Evolutionary conservation across 2,329 filamentous ascomycete species (phyloP), one percentile per base, ranked within the genome.

Genomic region (Penicillium paneum): DNA sequence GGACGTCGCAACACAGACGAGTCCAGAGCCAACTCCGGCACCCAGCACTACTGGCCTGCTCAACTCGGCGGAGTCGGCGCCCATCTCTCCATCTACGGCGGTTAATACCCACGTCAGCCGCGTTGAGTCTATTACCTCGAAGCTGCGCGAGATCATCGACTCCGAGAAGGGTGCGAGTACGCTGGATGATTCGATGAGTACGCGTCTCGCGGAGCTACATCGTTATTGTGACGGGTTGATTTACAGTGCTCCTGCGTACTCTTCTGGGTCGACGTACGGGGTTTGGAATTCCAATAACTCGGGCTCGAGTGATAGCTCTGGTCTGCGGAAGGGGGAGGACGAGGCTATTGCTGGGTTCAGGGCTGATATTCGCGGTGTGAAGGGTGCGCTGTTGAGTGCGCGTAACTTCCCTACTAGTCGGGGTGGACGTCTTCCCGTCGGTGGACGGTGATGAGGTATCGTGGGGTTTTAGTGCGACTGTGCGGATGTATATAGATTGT

Each of bases 1-100:
- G 31, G 83, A 86, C 62, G 79, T 82, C 55, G 84, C 82, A 47
- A 85, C 83, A 0, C 84, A 87, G 64, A 87, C 84, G 3, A 79
- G 78, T 2, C 80, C 80, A 26, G 67, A 68, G 11, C 21, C 52
- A 5, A 56, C 53, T 6, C 59, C 57, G 12, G 57, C 62, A 21
- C 55, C 59, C 13, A 69, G 70, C 1, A 56, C 67, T 10, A 52
- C 66, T 0, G 59, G 66, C 8, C 57, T 64, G 6, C 43, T 53
- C 4, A 56, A 56, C 13, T 41, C 56, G 8, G 55, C 58, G 8
- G 60, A 63, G 24, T 49, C 50, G 11, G 41, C 52, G 1, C 45
- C 53, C 1, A 49, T 65, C 24, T 59, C 64, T 24, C 64, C 70
- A 7, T 60, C 58, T 8, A 60, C 61, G 42, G 59, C 64, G 5